These are phyloP conservation scores for Solanum rostratum DNA, from an alignment of 257 asterid species.

Conservation along the genomic window DNA sequence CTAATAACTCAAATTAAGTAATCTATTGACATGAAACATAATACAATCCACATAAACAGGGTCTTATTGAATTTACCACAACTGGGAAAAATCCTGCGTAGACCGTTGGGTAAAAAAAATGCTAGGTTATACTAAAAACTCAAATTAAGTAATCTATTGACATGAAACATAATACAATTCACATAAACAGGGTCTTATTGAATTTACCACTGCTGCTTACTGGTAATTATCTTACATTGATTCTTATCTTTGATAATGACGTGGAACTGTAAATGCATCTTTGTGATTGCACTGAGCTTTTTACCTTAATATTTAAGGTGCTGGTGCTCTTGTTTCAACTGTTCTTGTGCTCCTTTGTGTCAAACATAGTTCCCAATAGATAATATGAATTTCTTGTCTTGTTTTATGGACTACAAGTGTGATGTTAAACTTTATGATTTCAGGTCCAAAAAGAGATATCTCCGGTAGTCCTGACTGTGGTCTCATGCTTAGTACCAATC, in stretches of 20 bases:
- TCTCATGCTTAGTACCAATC: slow-evolving; percentile 73
- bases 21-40: neutral
- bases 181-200: neutral
- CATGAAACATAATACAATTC: neutral
- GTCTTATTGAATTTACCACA: neutral
- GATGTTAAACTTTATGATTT: neutral
- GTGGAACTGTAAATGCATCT: neutral
- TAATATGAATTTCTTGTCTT: neutral
- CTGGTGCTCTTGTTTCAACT: neutral
- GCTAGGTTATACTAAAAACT: neutral
- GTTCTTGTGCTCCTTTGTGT: neutral
- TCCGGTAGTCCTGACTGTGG: slow-evolving; percentile 62
- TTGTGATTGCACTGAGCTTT: neutral
- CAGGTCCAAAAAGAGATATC: slow-evolving; percentile 90
- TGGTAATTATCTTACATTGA: neutral
- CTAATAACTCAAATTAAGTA: neutral
- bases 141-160: neutral
- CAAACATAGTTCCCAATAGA: neutral
- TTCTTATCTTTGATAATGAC: neutral
- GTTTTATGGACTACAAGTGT: neutral
- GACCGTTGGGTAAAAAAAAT: neutral
- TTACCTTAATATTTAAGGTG: neutral
- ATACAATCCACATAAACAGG: neutral
- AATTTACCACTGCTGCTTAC: neutral
- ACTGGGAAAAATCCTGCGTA: neutral